phyloP scores from a whole-genome alignment of 352 stramenopile genomes.

The Globisporangium rhizosaccharum region DNA sequence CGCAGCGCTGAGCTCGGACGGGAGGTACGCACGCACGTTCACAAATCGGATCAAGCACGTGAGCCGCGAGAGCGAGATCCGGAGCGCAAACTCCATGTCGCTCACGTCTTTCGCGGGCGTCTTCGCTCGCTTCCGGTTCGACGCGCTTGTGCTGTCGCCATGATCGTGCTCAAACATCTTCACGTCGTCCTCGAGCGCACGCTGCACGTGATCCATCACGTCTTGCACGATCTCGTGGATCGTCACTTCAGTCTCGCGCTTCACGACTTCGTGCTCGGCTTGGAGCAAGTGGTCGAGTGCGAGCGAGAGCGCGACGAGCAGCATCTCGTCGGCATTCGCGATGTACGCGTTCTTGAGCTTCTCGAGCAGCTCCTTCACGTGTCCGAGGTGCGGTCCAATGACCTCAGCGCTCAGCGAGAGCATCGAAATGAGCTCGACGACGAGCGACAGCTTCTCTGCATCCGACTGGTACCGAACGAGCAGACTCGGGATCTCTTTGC shows the following conservation, averaged over 20 bases:
- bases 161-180: conserved; percentile 23
- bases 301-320: conserved; percentile 61
- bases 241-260: conserved; percentile 72
- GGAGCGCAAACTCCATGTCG: conserved; percentile 68
- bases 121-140: conserved; percentile 17
- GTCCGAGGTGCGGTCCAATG: conserved; percentile 55
- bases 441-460: conserved; percentile 64
- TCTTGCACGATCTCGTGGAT: conserved; percentile 68
- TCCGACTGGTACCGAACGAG: conserved; percentile 77
- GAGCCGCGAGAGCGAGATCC: conserved; percentile 48
- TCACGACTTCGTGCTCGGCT: conserved; percentile 70
- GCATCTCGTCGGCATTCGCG: conserved; percentile 56
- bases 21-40: conserved; percentile 60
- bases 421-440: conserved; percentile 75
- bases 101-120: conserved; percentile 46
- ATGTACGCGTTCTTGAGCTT: conserved; percentile 73
- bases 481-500: conserved; percentile 73
- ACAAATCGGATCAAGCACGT: conserved; percentile 58
- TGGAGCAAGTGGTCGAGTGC: conserved; percentile 67
- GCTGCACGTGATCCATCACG: conserved; percentile 53
- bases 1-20: conserved; percentile 8
- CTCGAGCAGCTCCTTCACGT: conserved; percentile 69
- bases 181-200: conserved; percentile 47
- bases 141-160: conserved; percentile 11
- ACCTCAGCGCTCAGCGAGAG: conserved; percentile 54